phyloP scores from a whole-genome alignment of 1,284 basidiomycete species.

The Microbotryum intermedium region DNA sequence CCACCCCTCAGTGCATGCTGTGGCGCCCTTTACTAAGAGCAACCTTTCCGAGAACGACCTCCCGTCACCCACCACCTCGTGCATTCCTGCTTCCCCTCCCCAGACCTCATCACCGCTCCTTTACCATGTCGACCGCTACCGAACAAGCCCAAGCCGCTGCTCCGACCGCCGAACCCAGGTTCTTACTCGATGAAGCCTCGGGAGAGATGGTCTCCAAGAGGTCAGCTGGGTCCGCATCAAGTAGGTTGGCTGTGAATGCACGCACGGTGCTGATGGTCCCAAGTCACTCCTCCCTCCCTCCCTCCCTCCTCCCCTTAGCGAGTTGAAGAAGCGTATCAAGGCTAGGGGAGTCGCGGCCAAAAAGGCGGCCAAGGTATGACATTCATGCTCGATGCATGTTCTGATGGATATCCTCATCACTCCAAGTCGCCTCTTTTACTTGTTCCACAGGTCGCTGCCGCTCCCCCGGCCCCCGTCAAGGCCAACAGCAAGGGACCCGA shows the following conservation, averaged over 20 bases:
- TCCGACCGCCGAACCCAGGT: slow-evolving; percentile 17
- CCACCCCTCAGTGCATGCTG: slow-evolving; percentile 22
- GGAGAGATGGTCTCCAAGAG: slow-evolving; percentile 92
- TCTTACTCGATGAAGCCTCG: slow-evolving; percentile 61
- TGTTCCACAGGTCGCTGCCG: slow-evolving; percentile 43
- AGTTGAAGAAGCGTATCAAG: slow-evolving; percentile 84
- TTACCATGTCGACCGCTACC: slow-evolving; percentile 4
- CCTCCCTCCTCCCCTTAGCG: slow-evolving; percentile 48
- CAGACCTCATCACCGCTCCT: not conserved
- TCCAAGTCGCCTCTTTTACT: not conserved
- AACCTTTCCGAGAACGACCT: not conserved
- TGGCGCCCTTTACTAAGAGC: slow-evolving; percentile 13
- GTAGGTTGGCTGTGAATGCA: not conserved
- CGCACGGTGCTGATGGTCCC: not conserved
- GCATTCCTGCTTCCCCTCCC: not conserved
- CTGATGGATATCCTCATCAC: too few species aligned
- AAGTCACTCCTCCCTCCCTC: slow-evolving; percentile 33
- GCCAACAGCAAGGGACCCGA: slow-evolving; percentile 40
- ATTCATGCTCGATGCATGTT: too few species aligned
- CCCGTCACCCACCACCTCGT: not conserved
- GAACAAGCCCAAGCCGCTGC: slow-evolving; percentile 8
- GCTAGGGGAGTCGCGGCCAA: slow-evolving; percentile 72
- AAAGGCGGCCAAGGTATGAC: slow-evolving; percentile 61
- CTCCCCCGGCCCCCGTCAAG: slow-evolving; percentile 39
- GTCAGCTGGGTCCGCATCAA: slow-evolving; percentile 50